Percentiles rank a stretch among this genome's conserved stretches.
Evolutionary conservation across 1,139 yeast genomes (phyloP).

Genomic region (Yamadazyma trypodendri): DNA sequence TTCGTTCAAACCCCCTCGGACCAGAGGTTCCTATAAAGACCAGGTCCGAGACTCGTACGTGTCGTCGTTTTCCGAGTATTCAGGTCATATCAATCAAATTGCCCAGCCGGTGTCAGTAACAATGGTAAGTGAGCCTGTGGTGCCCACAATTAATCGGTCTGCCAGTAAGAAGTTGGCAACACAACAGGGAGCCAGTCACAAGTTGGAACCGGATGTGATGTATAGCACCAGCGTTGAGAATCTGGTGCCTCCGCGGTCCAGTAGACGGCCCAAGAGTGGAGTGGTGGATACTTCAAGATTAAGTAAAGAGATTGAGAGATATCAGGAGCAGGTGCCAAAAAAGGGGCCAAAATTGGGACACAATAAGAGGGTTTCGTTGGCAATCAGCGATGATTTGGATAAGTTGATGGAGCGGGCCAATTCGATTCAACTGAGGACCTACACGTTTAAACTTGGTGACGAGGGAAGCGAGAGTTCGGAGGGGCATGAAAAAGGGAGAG

Average conservation of each 20-base stretch:
- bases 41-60: slow-evolving; percentile 23
- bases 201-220: slow-evolving; percentile 21
- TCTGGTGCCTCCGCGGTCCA: slow-evolving; percentile 43
- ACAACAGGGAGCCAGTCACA: no score
- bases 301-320: slow-evolving; percentile 15
- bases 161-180: slow-evolving; percentile 5
- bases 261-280: slow-evolving; percentile 40
- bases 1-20: slow-evolving; percentile 5
- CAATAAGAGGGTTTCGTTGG: slow-evolving; percentile 19
- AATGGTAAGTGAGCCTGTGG: slow-evolving; percentile 19
- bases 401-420: slow-evolving; percentile 41
- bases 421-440: slow-evolving; percentile 19
- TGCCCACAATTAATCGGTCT: slow-evolving; percentile 17
- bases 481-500: no score
- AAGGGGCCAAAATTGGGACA: no score
- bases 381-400: slow-evolving; percentile 40
- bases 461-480: slow-evolving; percentile 12
- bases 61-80: slow-evolving; percentile 30
- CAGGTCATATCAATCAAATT: slow-evolving; percentile 20
- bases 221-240: slow-evolving; percentile 39
- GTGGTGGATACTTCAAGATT: slow-evolving; percentile 15
- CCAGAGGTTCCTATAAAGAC: not conserved
- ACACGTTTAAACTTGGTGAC: slow-evolving; percentile 14
- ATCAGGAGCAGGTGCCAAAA: slow-evolving; percentile 3
- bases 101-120: slow-evolving; percentile 27